Base-by-base conservation (phyloP, 768 basidiomycete species). In the Phlebiopsis gigantea region DNA sequence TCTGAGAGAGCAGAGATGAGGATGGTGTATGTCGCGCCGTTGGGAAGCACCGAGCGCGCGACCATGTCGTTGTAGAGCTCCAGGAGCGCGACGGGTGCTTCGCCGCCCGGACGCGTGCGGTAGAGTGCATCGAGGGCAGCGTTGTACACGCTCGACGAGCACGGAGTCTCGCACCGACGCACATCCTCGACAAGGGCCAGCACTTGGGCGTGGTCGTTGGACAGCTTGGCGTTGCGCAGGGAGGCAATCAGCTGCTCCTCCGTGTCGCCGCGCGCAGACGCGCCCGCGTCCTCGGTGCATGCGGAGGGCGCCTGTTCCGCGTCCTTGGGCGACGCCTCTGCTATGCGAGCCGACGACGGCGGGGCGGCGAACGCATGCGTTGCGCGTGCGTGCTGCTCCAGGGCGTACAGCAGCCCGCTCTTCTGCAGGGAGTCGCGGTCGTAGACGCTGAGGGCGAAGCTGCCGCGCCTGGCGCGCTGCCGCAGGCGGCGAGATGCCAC, bases 41-140 rank as follows among this genome's bases (percentile, higher is more conserved):
- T 85, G 8, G 94, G 92, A 0, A 79, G 64, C 4, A 93, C 67
- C 17, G 81, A 79, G 28, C 72, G 75, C 25, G 76, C 71, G 56
- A 93, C 71, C 77, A 95, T 82, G 47, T 82, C 75, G 60, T 90
- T 81, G 72, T 94, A 95, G 2, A 84, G 77, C 48, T 84, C 79
- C 53, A 88, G 68, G 34, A 92, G 70, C 42, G 77, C 65, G 0
- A 76, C 69, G 28, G 90, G 75, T 5, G 83, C 80, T 59, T 81
- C 79, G 7, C 83, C 83, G 9, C 66, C 55, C 17, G 55, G 44
- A 61, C 85, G 77, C 50, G 77, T 72, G 29, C 69, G 64, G 34
- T 74, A 63, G 2, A 93, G 12, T 64, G 51, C 48, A 17, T 44
- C 59, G 62, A 61, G 57, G 63, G 60, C 56, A 61, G 46, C 44